Evolutionary conservation across 306 rosid genomes (phyloP).

Genomic region (Pachyrhizus erosus): DNA sequence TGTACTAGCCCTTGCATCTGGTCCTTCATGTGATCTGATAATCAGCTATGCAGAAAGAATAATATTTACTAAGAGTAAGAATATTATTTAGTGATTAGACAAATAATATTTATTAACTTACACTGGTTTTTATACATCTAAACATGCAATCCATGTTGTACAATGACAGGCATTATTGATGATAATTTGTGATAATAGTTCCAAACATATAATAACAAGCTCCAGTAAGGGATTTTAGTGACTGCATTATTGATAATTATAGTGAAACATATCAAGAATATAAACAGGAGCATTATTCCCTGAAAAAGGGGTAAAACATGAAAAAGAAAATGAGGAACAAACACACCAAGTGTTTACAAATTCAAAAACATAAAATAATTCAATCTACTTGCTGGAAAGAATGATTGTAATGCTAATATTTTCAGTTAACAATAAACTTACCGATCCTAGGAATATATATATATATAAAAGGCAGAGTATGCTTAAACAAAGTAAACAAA

Average conservation of each 20-base stretch:
- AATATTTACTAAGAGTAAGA: conserved; percentile 29
- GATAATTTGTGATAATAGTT: conserved; percentile 8
- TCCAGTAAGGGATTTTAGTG: conserved; percentile 5
- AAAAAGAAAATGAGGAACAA: neutral
- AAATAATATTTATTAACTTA: conserved; percentile 2
- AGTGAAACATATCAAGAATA: neutral
- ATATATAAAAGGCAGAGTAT: neutral
- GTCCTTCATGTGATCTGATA: conserved; percentile 95
- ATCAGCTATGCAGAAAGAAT: conserved; percentile 70
- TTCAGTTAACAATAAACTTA: conserved; percentile 9
- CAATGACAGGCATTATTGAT: neutral
- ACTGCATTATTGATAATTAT: neutral
- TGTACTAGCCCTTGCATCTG: conserved; percentile 76
- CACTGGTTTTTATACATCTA: neutral
- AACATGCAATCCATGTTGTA: conserved; percentile 18
- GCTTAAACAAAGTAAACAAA: neutral
- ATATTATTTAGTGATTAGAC: neutral
- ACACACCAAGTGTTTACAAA: neutral
- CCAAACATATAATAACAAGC: conserved; percentile 26
- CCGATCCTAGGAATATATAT: neutral
- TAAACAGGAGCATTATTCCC: neutral
- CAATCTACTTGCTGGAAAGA: neutral
- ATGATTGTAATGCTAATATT: neutral
- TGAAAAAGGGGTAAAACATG: neutral
- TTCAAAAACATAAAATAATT: neutral